A percentile compares a stretch with the other conserved stretches of the same genome.
Evolutionary conservation across 176 grass and related monocot species (phyloP).

Genomic region (Rhipidocladum racemiflorum): DNA sequence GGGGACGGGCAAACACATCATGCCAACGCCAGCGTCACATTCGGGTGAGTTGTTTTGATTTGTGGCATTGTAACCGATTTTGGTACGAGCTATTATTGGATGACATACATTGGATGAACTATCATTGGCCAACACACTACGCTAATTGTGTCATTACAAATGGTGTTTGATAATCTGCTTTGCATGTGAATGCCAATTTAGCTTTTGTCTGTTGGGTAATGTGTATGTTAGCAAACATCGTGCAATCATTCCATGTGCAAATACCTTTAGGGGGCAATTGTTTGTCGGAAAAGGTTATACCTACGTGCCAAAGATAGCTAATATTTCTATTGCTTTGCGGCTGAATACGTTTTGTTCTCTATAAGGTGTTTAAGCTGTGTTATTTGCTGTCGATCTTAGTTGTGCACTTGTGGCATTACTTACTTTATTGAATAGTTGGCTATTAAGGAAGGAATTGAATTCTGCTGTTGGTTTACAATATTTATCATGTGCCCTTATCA

Average conservation of each 20-base stretch:
- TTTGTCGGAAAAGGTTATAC: background rate
- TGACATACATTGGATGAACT: background rate
- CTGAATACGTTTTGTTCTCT: conserved; percentile 3
- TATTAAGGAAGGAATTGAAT: conserved; percentile 22
- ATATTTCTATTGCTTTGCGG: background rate
- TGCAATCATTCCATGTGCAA: background rate
- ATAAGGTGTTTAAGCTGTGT: background rate
- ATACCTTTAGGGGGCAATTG: background rate
- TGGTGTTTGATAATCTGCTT: background rate
- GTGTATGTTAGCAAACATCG: background rate
- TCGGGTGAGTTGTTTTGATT: conserved; percentile 50
- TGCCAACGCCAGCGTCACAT: conserved; percentile 57
- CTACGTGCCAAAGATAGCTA: background rate
- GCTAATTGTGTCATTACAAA: background rate
- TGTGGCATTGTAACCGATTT: background rate
- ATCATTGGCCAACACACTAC: background rate
- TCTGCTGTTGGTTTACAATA: background rate
- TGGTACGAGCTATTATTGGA: background rate
- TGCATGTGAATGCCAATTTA: background rate
- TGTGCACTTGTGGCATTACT: background rate
- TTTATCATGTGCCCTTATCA: background rate
- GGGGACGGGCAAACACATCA: conserved; percentile 59
- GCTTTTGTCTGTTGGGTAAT: background rate
- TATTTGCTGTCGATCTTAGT: background rate
- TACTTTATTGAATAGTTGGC: too few species aligned